These are phyloP conservation scores for Candida germanica DNA, from an alignment of 805 yeast species.

Conservation along the genomic window DNA sequence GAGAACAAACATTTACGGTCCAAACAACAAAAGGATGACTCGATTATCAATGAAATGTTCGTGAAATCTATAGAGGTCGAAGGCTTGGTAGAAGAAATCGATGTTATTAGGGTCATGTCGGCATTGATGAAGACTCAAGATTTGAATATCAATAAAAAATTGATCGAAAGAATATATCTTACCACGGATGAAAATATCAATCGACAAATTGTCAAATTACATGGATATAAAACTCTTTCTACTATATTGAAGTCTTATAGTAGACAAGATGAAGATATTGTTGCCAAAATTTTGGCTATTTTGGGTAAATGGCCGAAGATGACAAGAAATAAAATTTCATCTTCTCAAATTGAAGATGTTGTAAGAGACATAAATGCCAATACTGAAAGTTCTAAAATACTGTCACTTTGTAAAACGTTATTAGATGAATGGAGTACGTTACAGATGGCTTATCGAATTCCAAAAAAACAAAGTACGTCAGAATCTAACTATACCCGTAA, in stretches of 20 bases:
- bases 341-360: slow-evolving; percentile 67
- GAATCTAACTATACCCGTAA: slow-evolving; percentile 19
- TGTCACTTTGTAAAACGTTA: slow-evolving; percentile 41
- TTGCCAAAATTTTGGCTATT: slow-evolving; percentile 51
- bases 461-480: slow-evolving; percentile 44
- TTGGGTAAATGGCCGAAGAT: slow-evolving; percentile 53
- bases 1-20: slow-evolving; percentile 50
- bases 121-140: slow-evolving; percentile 79
- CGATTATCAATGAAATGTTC: slow-evolving; percentile 61
- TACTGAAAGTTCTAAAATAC: slow-evolving; percentile 24
- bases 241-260: slow-evolving; percentile 47
- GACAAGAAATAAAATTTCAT: slow-evolving; percentile 72
- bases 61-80: slow-evolving; percentile 55
- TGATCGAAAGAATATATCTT: slow-evolving; percentile 63
- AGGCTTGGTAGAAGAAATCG: slow-evolving; percentile 46
- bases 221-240: slow-evolving; percentile 80
- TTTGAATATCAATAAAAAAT: slow-evolving; percentile 54
- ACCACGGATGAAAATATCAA: slow-evolving; percentile 52
- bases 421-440: slow-evolving; percentile 68
- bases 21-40: slow-evolving; percentile 51
- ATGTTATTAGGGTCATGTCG: slow-evolving; percentile 77
- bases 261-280: slow-evolving; percentile 31
- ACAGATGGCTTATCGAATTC: slow-evolving; percentile 82
- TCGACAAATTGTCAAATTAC: slow-evolving; percentile 65
- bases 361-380: slow-evolving; percentile 42